Evolutionary conservation across 2,329 filamentous ascomycete genomes (phyloP).

Genomic region (Alternaria solani): DNA sequence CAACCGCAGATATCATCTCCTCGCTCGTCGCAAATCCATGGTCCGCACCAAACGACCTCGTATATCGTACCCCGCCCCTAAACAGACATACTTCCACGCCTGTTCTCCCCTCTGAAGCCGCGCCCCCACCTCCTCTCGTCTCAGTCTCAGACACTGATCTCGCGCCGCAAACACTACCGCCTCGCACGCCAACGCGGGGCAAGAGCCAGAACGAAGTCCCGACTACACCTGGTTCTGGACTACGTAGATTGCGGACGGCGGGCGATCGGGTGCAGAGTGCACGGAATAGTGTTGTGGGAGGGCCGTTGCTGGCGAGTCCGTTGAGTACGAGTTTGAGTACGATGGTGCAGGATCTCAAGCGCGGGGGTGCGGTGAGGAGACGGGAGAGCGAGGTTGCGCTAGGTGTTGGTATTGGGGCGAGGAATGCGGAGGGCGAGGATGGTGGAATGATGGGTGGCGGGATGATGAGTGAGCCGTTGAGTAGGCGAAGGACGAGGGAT

Average conservation of each 20-base stretch:
- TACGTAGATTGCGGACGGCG: slow-evolving; percentile 41
- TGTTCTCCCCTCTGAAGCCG: slow-evolving; percentile 40
- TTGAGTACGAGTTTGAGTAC: slow-evolving; percentile 68
- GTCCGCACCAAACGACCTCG: slow-evolving; percentile 22
- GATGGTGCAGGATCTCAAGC: slow-evolving; percentile 70
- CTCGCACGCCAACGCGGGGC: slow-evolving; percentile 18
- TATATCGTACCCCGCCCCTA: slow-evolving; percentile 14
- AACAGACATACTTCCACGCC: slow-evolving; percentile 41
- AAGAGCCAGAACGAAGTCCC: slow-evolving; percentile 26
- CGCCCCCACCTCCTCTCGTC: slow-evolving; percentile 21
- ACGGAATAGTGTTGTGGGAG: slow-evolving; percentile 58
- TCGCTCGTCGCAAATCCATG: slow-evolving; percentile 43
- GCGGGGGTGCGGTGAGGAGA: slow-evolving; percentile 55
- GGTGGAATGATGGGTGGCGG: background rate
- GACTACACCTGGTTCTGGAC: slow-evolving; percentile 27
- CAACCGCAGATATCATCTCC: slow-evolving; percentile 28
- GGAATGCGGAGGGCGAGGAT: slow-evolving; percentile 19
- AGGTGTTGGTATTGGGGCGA: background rate
- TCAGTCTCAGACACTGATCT: slow-evolving; percentile 30
- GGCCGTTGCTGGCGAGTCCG: slow-evolving; percentile 67
- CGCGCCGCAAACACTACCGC: background rate
- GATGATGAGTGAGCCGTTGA: slow-evolving; percentile 32
- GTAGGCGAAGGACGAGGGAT: slow-evolving; percentile 31
- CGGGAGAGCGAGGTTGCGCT: slow-evolving; percentile 14
- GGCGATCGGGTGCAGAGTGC: slow-evolving; percentile 46